Percentiles rank a stretch among this genome's conserved stretches.
Evolutionary conservation across 192 early-diverging fungal genomes (phyloP).

Genomic region (Backusella luteola): DNA sequence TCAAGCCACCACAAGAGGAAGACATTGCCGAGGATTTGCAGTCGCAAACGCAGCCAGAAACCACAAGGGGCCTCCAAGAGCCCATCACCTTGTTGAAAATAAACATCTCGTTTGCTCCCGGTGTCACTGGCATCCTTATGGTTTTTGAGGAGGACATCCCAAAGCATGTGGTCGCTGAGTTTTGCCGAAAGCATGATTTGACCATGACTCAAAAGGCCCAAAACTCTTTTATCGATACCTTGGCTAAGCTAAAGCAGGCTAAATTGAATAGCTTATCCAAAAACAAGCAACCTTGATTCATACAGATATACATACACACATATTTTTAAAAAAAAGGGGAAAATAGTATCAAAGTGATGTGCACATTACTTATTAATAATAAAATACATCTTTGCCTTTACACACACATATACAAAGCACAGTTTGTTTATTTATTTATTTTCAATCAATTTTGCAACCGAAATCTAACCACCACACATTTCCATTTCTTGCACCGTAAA

Average conservation of each 20-base stretch:
- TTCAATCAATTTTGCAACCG: slow-evolving; percentile 7
- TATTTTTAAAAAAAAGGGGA: neutral
- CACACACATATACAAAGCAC: neutral
- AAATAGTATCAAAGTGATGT: neutral
- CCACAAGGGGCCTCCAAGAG: neutral
- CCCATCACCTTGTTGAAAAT: neutral
- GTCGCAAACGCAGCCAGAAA: neutral
- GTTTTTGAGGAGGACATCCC: neutral
- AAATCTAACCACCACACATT: slow-evolving; percentile 36
- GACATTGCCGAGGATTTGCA: neutral
- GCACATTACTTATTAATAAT: neutral
- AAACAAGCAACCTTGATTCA: neutral
- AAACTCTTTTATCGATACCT: neutral
- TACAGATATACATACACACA: too few species aligned
- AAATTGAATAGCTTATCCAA: neutral
- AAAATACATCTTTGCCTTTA: neutral
- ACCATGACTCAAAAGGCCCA: neutral
- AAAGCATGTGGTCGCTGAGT: neutral
- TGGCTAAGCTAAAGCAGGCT: neutral
- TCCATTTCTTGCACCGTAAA: slow-evolving; percentile 27
- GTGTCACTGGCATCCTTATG: neutral
- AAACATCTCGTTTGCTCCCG: neutral
- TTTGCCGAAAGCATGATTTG: neutral
- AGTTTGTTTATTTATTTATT: neutral
- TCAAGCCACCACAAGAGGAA: neutral